phyloP scores from a whole-genome alignment of 2,329 filamentous ascomycete species.

The Clonostachys solani region DNA sequence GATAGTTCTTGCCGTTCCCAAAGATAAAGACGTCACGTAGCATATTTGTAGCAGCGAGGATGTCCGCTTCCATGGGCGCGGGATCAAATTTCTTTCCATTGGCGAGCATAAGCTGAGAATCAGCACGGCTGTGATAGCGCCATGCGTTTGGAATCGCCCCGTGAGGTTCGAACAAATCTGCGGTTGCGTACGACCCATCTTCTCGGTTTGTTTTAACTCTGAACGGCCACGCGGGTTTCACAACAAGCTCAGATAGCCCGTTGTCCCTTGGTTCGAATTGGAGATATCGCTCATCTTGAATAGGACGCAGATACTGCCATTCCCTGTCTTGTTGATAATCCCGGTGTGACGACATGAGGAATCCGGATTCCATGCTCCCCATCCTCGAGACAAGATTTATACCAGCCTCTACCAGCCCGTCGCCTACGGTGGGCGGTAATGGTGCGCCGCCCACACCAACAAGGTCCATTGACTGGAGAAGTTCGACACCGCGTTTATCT shows the following conservation, averaged over 20 bases:
- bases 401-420: slow-evolving; percentile 41
- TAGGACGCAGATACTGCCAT: slow-evolving; percentile 55
- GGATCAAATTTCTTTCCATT: slow-evolving; percentile 70
- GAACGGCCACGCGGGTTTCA: slow-evolving; percentile 52
- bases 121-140: slow-evolving; percentile 57
- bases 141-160: slow-evolving; percentile 46
- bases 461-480: slow-evolving; percentile 48
- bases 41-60: slow-evolving; percentile 33
- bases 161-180: slow-evolving; percentile 58
- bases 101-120: slow-evolving; percentile 56
- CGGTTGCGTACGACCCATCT: slow-evolving; percentile 58
- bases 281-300: slow-evolving; percentile 21
- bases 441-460: slow-evolving; percentile 63
- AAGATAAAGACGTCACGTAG: slow-evolving; percentile 55
- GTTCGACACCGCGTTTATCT: slow-evolving; percentile 35
- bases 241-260: slow-evolving; percentile 47
- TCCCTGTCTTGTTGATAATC: slow-evolving; percentile 47
- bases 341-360: slow-evolving; percentile 58
- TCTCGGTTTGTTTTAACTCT: slow-evolving; percentile 51
- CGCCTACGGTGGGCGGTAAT: slow-evolving; percentile 45
- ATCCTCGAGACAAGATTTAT: slow-evolving; percentile 59
- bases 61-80: slow-evolving; percentile 51
- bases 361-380: slow-evolving; percentile 64
- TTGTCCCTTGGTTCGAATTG: slow-evolving; percentile 38
- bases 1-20: slow-evolving; percentile 50